Evolutionary conservation across 495 filamentous ascomycete species (phyloP).

Genomic region (Neurospora tetraspora): DNA sequence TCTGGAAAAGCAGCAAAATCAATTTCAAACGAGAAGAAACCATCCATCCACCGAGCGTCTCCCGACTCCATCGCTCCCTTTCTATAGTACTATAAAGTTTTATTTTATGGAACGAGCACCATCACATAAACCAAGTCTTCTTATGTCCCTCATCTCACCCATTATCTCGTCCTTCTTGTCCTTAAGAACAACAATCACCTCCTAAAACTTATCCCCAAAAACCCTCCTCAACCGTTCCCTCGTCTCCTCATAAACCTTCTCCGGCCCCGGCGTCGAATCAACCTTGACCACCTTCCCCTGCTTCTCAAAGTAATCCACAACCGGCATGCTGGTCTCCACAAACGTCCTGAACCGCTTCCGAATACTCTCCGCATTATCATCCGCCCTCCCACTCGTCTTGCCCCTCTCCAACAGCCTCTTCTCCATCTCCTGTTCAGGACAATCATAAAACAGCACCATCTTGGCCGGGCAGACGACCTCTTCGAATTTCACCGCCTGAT

Average conservation of each 20-base stretch:
- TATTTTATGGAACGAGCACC: not conserved
- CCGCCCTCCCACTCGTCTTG: constrained; percentile 79
- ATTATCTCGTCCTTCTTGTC: not conserved
- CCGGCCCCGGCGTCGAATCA: constrained; percentile 52
- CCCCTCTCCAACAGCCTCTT: constrained; percentile 73
- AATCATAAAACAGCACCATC: constrained; percentile 87
- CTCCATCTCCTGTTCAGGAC: constrained; percentile 81
- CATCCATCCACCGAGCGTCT: not conserved
- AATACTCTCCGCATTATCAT: constrained; percentile 93
- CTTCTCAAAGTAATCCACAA: constrained; percentile 73
- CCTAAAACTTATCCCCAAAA: constrained; percentile 24
- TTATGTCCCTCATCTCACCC: not conserved
- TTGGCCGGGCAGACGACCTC: constrained; percentile 69
- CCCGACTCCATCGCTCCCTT: not conserved
- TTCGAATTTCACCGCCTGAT: constrained; percentile 92
- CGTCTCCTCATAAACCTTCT: constrained; percentile 66
- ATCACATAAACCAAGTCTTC: not conserved
- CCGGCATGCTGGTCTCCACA: constrained; percentile 91
- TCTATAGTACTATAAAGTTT: not conserved
- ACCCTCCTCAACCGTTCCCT: constrained; percentile 26
- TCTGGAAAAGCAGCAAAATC: not conserved
- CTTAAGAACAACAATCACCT: not conserved
- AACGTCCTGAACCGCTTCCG: constrained; percentile 92
- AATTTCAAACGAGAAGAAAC: not conserved
- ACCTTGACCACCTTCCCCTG: constrained; percentile 73